These are phyloP conservation scores for Myxozyma neotropica DNA, from an alignment of 805 yeast genomes.

Conservation along the genomic window DNA sequence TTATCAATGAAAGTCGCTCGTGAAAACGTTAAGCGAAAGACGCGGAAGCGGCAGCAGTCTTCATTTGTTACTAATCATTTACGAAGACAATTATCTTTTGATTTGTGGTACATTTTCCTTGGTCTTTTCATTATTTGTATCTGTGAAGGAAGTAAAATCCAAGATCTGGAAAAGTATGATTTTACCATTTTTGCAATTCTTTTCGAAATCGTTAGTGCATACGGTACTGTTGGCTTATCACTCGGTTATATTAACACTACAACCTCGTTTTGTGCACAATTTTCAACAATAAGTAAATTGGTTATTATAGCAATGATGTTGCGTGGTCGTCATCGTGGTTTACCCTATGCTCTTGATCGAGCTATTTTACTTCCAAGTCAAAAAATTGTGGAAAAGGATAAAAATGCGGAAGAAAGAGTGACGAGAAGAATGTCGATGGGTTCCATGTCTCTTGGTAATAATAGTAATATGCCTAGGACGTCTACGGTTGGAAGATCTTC, in stretches of 20 bases:
- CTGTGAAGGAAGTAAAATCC: slow-evolving; percentile 70
- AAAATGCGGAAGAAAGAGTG: slow-evolving; percentile 14
- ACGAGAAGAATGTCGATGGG: slow-evolving; percentile 16
- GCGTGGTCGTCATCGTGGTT: slow-evolving; percentile 94
- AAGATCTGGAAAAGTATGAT: slow-evolving; percentile 47
- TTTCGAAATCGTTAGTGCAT: slow-evolving; percentile 91
- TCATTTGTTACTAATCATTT: slow-evolving; percentile 84
- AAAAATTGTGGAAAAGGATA: slow-evolving; percentile 61
- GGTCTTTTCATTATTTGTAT: slow-evolving; percentile 86
- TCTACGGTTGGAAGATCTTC: slow-evolving; percentile 11
- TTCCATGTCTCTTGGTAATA: slow-evolving; percentile 2
- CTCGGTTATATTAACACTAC: slow-evolving; percentile 72
- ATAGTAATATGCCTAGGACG: background rate
- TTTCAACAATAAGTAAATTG: slow-evolving; percentile 72
- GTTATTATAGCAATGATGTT: slow-evolving; percentile 87
- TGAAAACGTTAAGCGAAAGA: slow-evolving; percentile 27
- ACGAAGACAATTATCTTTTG: slow-evolving; percentile 88
- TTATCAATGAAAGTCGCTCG: slow-evolving; percentile 10
- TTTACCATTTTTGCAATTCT: slow-evolving; percentile 72
- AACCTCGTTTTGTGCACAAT: slow-evolving; percentile 73
- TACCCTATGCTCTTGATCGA: slow-evolving; percentile 90
- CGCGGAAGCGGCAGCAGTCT: slow-evolving; percentile 48
- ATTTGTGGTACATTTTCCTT: slow-evolving; percentile 87
- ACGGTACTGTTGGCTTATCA: slow-evolving; percentile 94
- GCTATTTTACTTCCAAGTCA: slow-evolving; percentile 82